Percentiles rank a stretch among this genome's conserved stretches.
Evolutionary conservation across 805 yeast genomes (phyloP).

Genomic region (Kregervanrija pseudodelftensis): DNA sequence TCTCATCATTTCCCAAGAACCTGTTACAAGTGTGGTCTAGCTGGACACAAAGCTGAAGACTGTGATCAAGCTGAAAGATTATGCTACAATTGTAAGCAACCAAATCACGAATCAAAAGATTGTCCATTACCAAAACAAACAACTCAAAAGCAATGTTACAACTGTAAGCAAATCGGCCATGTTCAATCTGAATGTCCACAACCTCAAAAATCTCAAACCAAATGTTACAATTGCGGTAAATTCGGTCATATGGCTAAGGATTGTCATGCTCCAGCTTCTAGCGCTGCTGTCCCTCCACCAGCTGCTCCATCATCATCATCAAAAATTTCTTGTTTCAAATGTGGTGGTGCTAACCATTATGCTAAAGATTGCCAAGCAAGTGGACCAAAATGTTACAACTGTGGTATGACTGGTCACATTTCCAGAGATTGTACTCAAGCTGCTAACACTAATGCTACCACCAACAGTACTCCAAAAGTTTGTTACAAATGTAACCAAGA

Average conservation of each 20-base stretch:
- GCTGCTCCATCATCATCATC: conserved; percentile 19
- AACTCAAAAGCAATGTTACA: conserved; percentile 83
- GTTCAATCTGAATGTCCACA: conserved; percentile 78
- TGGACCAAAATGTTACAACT: conserved; percentile 76
- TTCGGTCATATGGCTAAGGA: conserved; percentile 79
- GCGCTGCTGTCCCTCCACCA: conserved; percentile 14
- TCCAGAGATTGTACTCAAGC: conserved; percentile 70
- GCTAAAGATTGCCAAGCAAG: conserved; percentile 79
- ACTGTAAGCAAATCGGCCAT: conserved; percentile 88
- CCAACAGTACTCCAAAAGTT: conserved; percentile 35
- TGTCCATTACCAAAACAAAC: conserved; percentile 87
- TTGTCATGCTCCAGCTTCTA: conserved; percentile 45
- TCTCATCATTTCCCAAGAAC: conserved; percentile 45
- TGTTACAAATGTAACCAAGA: conserved; percentile 71
- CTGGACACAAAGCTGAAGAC: conserved; percentile 85
- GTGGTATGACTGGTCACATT: conserved; percentile 87
- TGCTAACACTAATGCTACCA: conserved; percentile 18
- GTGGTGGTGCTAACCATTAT: conserved; percentile 90
- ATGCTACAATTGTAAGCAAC: conserved; percentile 87
- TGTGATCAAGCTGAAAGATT: conserved; percentile 80
- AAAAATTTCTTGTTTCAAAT: conserved; percentile 70
- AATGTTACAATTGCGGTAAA: conserved; percentile 75
- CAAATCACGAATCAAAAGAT: conserved; percentile 84
- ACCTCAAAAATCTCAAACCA: conserved; percentile 47
- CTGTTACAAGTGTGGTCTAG: conserved; percentile 87